Evolutionary conservation across 805 yeast genomes (phyloP).

Genomic region (Crinitomyces ghanaensis): DNA sequence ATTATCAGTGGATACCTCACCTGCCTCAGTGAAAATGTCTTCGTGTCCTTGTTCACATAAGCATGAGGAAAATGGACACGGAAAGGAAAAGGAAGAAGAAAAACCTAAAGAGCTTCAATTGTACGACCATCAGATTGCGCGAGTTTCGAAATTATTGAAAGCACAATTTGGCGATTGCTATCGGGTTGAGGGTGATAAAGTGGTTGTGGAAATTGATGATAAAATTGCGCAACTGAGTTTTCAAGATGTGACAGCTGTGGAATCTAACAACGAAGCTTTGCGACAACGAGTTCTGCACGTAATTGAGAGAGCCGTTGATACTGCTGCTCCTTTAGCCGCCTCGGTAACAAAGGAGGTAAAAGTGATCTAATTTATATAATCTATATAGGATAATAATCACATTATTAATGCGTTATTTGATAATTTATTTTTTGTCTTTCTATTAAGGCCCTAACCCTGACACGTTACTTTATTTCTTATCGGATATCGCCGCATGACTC

Average conservation of each 20-base stretch:
- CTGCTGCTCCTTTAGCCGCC: slow-evolving; percentile 76
- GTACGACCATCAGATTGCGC: slow-evolving; percentile 24
- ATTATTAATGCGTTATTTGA: neutral
- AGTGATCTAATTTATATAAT: too few relatives aligned
- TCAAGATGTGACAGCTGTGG: slow-evolving; percentile 50
- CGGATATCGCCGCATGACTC: too few relatives aligned
- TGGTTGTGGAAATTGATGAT: slow-evolving; percentile 59
- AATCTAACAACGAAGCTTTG: slow-evolving; percentile 63
- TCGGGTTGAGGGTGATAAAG: slow-evolving; percentile 26
- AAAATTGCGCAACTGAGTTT: slow-evolving; percentile 62
- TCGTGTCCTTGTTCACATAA: slow-evolving; percentile 37
- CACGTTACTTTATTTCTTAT: neutral
- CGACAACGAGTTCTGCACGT: slow-evolving; percentile 76
- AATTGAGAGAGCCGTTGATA: slow-evolving; percentile 59
- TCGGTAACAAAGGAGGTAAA: too few relatives aligned
- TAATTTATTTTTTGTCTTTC: neutral
- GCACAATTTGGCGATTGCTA: slow-evolving; percentile 87
- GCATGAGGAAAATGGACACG: slow-evolving; percentile 5
- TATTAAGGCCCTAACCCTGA: neutral
- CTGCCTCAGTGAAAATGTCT: slow-evolving; percentile 85
- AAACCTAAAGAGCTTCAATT: slow-evolving; percentile 14
- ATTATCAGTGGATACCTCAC: slow-evolving; percentile 85
- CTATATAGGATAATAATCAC: neutral
- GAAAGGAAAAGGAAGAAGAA: slow-evolving; percentile 14
- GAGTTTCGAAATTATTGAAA: slow-evolving; percentile 50